Conservation (phyloP, 495 filamentous ascomycete species). For the Pseudoneurospora amorphoporcata region DNA sequence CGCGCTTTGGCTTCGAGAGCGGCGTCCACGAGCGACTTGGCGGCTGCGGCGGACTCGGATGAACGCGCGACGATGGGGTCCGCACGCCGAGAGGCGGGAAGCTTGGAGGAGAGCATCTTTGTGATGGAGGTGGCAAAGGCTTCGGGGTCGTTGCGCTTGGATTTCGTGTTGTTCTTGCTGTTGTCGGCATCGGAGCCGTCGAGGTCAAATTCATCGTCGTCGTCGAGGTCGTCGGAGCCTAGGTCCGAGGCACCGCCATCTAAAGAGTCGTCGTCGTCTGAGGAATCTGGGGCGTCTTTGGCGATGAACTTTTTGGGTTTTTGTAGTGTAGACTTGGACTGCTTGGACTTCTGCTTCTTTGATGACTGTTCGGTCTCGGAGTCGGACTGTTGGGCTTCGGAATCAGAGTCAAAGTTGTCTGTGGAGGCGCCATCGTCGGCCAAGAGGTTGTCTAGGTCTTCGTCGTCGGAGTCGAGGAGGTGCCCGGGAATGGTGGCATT, state of each 20-base stretch:
- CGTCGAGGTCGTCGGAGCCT: conserved; percentile 16
- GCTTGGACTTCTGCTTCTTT: conserved; percentile 9
- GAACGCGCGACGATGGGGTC: conserved; percentile 86
- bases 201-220: conserved; percentile 22
- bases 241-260: background rate
- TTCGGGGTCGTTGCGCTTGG: conserved; percentile 79
- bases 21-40: conserved; percentile 54
- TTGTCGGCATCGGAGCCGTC: conserved; percentile 25
- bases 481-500: conserved; percentile 39
- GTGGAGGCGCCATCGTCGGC: conserved; percentile 33
- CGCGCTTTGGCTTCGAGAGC: conserved; percentile 74
- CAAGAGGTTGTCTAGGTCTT: conserved; percentile 38
- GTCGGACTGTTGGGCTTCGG: conserved; percentile 25
- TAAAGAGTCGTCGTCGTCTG: conserved; percentile 8
- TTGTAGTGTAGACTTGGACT: conserved; percentile 7
- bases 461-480: conserved; percentile 58
- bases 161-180: conserved; percentile 26
- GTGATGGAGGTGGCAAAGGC: conserved; percentile 86
- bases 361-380: conserved; percentile 20
- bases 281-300: conserved; percentile 26
- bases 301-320: conserved; percentile 17
- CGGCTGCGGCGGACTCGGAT: conserved; percentile 53
- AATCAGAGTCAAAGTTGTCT: conserved; percentile 22
- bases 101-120: conserved; percentile 80
- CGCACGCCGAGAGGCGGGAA: conserved; percentile 63